Evolutionary conservation across 139 green algal species (phyloP), one percentile per base, ranked within the genome.

Genomic region (Chlamydomonas sphaeroides): DNA sequence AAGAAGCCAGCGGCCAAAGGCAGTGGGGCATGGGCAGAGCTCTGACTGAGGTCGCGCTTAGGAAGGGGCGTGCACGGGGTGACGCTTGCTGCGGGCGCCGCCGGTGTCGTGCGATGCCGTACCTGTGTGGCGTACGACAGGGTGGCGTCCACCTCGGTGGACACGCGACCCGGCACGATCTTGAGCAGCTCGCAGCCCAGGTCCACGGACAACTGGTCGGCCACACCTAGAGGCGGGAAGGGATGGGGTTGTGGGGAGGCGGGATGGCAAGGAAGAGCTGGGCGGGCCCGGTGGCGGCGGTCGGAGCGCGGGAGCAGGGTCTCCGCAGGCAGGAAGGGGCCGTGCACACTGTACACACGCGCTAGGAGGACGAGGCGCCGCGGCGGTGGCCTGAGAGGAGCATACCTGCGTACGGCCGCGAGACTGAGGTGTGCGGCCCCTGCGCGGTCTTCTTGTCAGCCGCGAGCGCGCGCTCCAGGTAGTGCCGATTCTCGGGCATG

Each of bases 141-240:
- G 77, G 91, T 86, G 4, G 93, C 90, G 84, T 95, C 91, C 61
- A 93, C 90, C 88, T 98, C 94, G 30, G 93, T 98, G 25, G 89
- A 95, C 32, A 97, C 94, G 25, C 91, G 78, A 1, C 95, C 95
- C 17, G 95, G 95, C 36, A 98, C 90, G 56, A 96, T 91, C 30
- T 93, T 88, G 32, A 96, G 86, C 83, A 98, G 88, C 80, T 96
- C 89, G 15, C 57, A 70, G 26, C 94, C 95, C 59, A 98, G 92
- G 75, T 92, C 90, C 5, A 96, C 89, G 11, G 93, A 85, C 79
- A 98, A 87, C 45, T 86, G 84, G 78, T 98, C 95, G n/a, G 92
- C 92, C 5, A 96, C 89, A 62, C 83, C 94, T 94, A 86, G 74
- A 41, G 11, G 32, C 5, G 30, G n/a, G n/a, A 42, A n/a, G n/a